Conservation (phyloP, 2,329 filamentous ascomycete genomes). For the Penicillium sp. region DNA sequence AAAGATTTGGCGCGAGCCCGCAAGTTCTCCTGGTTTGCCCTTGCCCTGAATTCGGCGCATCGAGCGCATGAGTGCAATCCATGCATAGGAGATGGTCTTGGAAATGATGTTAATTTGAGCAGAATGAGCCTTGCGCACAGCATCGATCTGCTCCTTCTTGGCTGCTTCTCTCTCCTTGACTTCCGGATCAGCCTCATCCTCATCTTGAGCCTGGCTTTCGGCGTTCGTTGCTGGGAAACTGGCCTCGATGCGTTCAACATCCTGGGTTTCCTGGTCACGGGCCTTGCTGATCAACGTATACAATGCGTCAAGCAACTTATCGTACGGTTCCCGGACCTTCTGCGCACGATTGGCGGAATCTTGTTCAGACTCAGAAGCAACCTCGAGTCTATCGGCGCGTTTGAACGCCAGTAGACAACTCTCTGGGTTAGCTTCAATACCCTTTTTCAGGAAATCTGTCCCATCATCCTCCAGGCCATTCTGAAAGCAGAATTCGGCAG, state of each 20-base stretch:
- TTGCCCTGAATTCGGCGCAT: slow-evolving; percentile 92
- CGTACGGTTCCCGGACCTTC: slow-evolving; percentile 77
- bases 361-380: slow-evolving; percentile 71
- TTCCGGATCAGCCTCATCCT: slow-evolving; percentile 55
- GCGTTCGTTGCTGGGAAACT: slow-evolving; percentile 46
- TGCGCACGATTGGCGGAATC: slow-evolving; percentile 61
- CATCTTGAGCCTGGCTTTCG: slow-evolving; percentile 40
- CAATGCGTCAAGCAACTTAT: slow-evolving; percentile 77
- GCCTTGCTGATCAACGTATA: slow-evolving; percentile 77
- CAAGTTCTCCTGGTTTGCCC: slow-evolving; percentile 63
- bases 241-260: slow-evolving; percentile 54
- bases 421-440: slow-evolving; percentile 86
- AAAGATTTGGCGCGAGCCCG: slow-evolving; percentile 82
- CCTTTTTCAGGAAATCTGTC: slow-evolving; percentile 73
- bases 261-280: slow-evolving; percentile 62
- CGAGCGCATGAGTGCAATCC: slow-evolving; percentile 90
- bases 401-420: slow-evolving; percentile 87
- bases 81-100: slow-evolving; percentile 83
- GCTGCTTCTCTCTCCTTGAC: slow-evolving; percentile 51
- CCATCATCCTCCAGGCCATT: slow-evolving; percentile 70
- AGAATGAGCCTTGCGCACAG: slow-evolving; percentile 62
- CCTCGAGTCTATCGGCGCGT: slow-evolving; percentile 81
- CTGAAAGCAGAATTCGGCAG: slow-evolving; percentile 84
- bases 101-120: slow-evolving; percentile 72
- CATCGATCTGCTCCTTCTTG: slow-evolving; percentile 54